Evolutionary conservation across 73 alveolate species (phyloP).

Genomic region (Urostyla sp.): DNA sequence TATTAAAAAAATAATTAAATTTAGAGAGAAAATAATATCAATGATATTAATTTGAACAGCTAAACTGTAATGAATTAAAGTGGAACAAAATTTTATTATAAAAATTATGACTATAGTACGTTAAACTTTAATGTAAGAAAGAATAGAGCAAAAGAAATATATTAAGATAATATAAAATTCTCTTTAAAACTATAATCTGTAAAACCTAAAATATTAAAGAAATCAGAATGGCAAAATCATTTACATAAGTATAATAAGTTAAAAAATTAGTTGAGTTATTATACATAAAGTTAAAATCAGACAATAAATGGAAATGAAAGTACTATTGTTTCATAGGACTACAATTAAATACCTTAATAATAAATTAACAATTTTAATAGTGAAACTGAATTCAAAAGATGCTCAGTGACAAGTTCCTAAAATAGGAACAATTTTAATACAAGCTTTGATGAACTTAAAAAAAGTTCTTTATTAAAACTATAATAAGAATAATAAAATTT

Average conservation of each 20-base stretch:
- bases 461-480: no score
- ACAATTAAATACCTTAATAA: no score
- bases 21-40: slow-evolving; percentile 20
- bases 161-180: background rate
- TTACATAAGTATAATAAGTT: background rate
- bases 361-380: no score
- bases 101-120: slow-evolving; percentile 7
- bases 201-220: slow-evolving; percentile 10
- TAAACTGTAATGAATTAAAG: slow-evolving; percentile 1
- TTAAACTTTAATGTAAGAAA: slow-evolving; percentile 2
- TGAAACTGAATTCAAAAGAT: no score
- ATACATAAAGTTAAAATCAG: no score
- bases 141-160: background rate
- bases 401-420: no score
- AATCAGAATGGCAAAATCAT: slow-evolving; percentile 28
- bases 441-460: no score
- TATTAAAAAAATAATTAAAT: background rate
- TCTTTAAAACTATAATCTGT: background rate
- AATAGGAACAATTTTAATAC: no score
- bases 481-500: no score
- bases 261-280: slow-evolving; percentile 32
- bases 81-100: slow-evolving; percentile 5
- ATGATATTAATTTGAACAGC: no score
- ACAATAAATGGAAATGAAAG: no score
- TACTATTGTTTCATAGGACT: no score